Evolutionary conservation across 768 basidiomycete species (phyloP), one percentile per base, ranked within the genome.

Genomic region (Pulveroboletus ravenelii): DNA sequence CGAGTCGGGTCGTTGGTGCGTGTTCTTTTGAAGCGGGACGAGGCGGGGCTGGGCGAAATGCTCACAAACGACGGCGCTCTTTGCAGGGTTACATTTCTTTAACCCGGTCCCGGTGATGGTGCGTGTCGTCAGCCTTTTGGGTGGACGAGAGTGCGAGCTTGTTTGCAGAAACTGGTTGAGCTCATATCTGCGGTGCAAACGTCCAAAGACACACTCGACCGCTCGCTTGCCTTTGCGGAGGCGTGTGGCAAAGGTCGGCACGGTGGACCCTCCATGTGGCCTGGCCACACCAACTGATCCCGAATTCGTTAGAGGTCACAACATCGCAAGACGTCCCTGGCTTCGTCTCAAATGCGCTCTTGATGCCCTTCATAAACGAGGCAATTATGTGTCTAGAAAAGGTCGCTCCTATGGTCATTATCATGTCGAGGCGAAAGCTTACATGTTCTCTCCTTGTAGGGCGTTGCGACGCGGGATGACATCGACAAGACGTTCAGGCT

Each of bases 311-410:
- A 93, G 91, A 93, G 77, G 93, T 97, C 1, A 88, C 93, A 2
- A 81, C 80, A 3, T 93, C 92, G 0, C 82, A 89, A 60, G 94
- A 98, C 61, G 90, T 94, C 1, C 94, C 94, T 3, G 93, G 92
- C 5, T 93, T 93, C 67, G 90, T 94, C n/a, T 89, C 92, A 1
- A 94, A 96, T 61, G 93, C 92, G 1, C 77, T 94, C 29, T 72
- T 98, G 39, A 97, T 97, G 91, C 95, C 95, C 2, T 97, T 93
- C 70, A 86, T 98, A 59, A 98, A 97, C 58, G 95, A 98, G 77
- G 94, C 94, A 0, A 91, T 97, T 57, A 87, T 95, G 82, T 85
- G 84, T 58, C 74, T 98, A 1, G 94, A 97, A 69, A 91, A 88
- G 77, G 91, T 89, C 44, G 10, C 29, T 34, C 31, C 7, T 15